These are phyloP conservation scores for Claviceps pusilla DNA, from an alignment of 2,329 filamentous ascomycete species.

Conservation along the genomic window DNA sequence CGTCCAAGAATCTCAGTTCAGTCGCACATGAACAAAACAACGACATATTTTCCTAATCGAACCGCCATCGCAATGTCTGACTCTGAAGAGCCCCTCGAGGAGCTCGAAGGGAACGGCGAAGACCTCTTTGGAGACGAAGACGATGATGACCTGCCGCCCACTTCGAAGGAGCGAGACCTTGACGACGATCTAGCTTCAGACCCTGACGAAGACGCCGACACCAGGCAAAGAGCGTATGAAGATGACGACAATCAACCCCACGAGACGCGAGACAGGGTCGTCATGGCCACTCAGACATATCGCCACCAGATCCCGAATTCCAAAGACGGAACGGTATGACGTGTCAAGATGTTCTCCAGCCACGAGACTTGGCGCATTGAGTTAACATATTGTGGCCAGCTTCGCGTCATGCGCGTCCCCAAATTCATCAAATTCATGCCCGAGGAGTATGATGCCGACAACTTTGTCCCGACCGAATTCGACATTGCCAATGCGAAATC, in stretches of 20 bases:
- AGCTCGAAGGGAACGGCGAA: slow-evolving; percentile 37
- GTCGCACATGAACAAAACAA: background rate
- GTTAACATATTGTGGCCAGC: slow-evolving; percentile 23
- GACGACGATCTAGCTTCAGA: slow-evolving; percentile 43
- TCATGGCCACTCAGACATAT: slow-evolving; percentile 50
- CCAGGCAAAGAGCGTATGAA: slow-evolving; percentile 21
- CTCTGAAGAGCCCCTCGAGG: slow-evolving; percentile 37
- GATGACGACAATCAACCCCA: slow-evolving; percentile 30
- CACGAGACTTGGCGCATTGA: background rate
- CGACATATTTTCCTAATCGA: background rate
- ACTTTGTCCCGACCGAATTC: slow-evolving; percentile 45
- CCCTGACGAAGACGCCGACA: slow-evolving; percentile 27
- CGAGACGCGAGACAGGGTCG: slow-evolving; percentile 37
- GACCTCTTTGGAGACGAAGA: slow-evolving; percentile 49
- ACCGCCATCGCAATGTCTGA: slow-evolving; percentile 32
- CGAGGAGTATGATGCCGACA: slow-evolving; percentile 48
- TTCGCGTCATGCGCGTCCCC: slow-evolving; percentile 57
- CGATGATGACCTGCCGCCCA: slow-evolving; percentile 42
- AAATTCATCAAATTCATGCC: slow-evolving; percentile 58
- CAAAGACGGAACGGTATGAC: slow-evolving; percentile 51
- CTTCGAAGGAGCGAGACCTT: slow-evolving; percentile 42
- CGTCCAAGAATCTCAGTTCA: background rate
- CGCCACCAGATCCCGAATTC: slow-evolving; percentile 58
- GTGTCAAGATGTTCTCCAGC: background rate
- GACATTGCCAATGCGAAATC: slow-evolving; percentile 38